Evolutionary conservation across 306 rosid genomes (phyloP), one percentile per base, ranked within the genome.

Genomic region (Macrotyloma uniflorum): DNA sequence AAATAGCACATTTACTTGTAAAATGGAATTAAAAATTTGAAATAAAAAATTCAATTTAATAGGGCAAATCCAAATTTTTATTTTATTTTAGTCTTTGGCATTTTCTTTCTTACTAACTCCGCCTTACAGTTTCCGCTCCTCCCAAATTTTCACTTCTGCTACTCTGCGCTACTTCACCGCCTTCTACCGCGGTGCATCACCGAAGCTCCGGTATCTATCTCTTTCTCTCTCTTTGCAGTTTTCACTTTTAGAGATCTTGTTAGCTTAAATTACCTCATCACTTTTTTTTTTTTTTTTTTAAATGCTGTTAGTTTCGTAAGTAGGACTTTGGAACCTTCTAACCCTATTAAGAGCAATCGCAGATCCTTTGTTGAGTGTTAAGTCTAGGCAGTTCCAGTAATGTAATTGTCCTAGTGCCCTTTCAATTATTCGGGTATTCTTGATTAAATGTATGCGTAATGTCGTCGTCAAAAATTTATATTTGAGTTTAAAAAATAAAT

Each of bases 301-400:
- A 66, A 72, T 36, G 32, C 50, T 54, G 8, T 55, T 3, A 8
- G 35, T 46, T 36, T 75, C 12, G 64, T 11, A 40, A 15, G 8
- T 58, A n/a, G 42, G 14, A 74, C 70, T 76, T 63, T 15, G 28
- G 18, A 75, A 46, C 35, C 54, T 76, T 16, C 16, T 1, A 76
- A 66, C 45, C 74, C 74, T 76, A 76, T 28, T 9, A 3, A 28
- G 15, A 38, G n/a, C 63, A 32, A 33, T 63, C 32, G 2, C 4
- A 33, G 40, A 47, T 76, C 26, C 73, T 76, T 49, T 11, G 49
- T 62, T 18, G 20, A 75, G 61, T 62, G 43, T 75, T 33, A 63
- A 33, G 36, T 75, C 18, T 26, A 47, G 5, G n/a, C 30, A 24
- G 74, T 42, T 76, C 22, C 65, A 51, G 72, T 51, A 66, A 33